Evolutionary conservation across 805 yeast species (phyloP).

Genomic region (Blastobotrys robertii): DNA sequence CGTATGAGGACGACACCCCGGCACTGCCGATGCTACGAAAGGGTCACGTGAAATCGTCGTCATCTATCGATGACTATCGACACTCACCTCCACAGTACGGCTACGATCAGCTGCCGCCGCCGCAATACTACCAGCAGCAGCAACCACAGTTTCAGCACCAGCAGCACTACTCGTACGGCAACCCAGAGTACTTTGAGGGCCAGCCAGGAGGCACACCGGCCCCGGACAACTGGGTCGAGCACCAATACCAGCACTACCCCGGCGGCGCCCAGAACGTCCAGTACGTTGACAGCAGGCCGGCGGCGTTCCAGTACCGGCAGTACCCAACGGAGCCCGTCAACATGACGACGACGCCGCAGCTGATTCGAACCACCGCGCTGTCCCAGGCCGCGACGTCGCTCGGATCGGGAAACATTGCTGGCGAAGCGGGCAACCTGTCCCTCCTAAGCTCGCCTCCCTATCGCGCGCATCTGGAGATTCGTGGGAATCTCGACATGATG

Average conservation of each 20-base stretch:
- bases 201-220: no score
- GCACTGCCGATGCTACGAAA: no score
- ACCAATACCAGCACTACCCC: neutral
- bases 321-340: neutral
- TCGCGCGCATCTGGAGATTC: conserved; percentile 22
- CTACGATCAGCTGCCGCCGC: no score
- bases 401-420: conserved; percentile 6
- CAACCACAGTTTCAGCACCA: conserved; percentile 10
- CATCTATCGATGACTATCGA: no score
- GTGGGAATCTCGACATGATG: conserved; percentile 28
- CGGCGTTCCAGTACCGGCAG: neutral
- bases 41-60: no score
- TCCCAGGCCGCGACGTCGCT: conserved; percentile 17
- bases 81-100: no score
- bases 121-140: conserved; percentile 7
- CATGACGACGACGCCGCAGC: conserved; percentile 12
- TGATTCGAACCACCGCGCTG: conserved; percentile 19
- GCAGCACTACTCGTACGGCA: conserved; percentile 3
- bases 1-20: no score
- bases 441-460: conserved; percentile 5
- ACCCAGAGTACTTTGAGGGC: neutral
- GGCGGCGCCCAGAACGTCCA: neutral
- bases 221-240: no score
- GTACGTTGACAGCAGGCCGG: no score
- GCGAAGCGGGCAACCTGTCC: neutral